A percentile compares a stretch with the other conserved stretches of the same genome.
Evolutionary conservation across 345 rosid genomes (phyloP).

Genomic region (Eutrema japonicum): DNA sequence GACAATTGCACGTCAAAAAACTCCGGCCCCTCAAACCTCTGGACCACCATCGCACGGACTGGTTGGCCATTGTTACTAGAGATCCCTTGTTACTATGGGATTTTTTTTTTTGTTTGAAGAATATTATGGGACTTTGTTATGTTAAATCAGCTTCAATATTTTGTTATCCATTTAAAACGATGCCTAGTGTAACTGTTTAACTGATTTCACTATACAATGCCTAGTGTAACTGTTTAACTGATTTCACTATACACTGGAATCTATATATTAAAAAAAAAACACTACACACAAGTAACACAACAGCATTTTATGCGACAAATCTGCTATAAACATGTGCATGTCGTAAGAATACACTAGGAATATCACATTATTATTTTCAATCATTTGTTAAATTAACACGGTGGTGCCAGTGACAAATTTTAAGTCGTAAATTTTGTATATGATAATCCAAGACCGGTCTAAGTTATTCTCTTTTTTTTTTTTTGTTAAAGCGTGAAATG

Average conservation of each 20-base stretch:
- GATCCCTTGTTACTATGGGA: not conserved
- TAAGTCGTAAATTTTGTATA: no score
- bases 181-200: not conserved
- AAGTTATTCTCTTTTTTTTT: no score
- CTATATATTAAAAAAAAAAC: not conserved
- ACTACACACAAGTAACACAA: not conserved
- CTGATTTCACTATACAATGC: slow-evolving; percentile 9
- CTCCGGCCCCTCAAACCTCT: no score
- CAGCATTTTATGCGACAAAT: not conserved
- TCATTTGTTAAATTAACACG: no score
- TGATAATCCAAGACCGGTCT: no score
- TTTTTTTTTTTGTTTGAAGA: no score
- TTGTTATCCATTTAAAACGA: not conserved
- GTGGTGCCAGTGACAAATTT: no score
- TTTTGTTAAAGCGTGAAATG: not conserved
- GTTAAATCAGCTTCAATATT: not conserved
- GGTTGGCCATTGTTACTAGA: not conserved
- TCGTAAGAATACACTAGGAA: not conserved
- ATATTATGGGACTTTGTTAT: not conserved
- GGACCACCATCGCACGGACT: no score
- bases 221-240: not conserved
- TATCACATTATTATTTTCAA: not conserved
- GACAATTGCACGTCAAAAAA: no score
- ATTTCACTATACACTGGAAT: slow-evolving; percentile 3
- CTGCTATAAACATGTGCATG: slow-evolving; percentile 6